Conservation (phyloP, 331 rosid species). For the Rosa hybrid region DNA sequence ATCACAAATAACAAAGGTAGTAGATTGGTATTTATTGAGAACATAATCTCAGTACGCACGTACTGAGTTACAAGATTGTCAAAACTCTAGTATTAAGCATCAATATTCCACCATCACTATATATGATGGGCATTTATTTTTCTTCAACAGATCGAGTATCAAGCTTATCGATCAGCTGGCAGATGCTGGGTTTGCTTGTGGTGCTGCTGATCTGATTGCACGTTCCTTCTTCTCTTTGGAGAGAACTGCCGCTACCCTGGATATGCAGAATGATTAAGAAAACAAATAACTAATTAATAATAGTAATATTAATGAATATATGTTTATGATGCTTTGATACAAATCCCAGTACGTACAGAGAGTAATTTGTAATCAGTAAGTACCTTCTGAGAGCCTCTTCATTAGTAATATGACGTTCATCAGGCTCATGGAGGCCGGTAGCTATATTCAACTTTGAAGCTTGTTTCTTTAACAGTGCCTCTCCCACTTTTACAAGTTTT, state of each 20-base stretch:
- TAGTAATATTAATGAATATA: not conserved
- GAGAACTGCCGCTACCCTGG: not conserved
- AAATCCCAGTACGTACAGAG: not conserved
- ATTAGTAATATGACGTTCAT: not conserved
- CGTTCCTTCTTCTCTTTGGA: not conserved
- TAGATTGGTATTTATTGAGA: no score
- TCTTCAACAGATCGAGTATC: not conserved
- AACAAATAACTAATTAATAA: not conserved
- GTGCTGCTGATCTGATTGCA: not conserved
- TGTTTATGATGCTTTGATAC: not conserved
- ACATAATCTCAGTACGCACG: not conserved
- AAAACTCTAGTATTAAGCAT: not conserved
- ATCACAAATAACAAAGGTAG: not conserved
- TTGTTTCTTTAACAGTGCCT: conserved; percentile 15
- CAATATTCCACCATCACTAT: not conserved
- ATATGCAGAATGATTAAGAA: not conserved
- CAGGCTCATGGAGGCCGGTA: conserved; percentile 9
- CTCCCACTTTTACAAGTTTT: conserved; percentile 16
- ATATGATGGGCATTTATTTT: not conserved
- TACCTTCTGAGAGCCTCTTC: conserved; percentile 24
- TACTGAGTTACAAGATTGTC: not conserved
- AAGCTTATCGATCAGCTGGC: not conserved
- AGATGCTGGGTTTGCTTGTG: not conserved
- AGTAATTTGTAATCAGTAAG: not conserved
- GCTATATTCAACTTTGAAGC: conserved; percentile 20